phyloP scores from a whole-genome alignment of 805 yeast genomes.

The Teunomyces lycoperdinae region DNA sequence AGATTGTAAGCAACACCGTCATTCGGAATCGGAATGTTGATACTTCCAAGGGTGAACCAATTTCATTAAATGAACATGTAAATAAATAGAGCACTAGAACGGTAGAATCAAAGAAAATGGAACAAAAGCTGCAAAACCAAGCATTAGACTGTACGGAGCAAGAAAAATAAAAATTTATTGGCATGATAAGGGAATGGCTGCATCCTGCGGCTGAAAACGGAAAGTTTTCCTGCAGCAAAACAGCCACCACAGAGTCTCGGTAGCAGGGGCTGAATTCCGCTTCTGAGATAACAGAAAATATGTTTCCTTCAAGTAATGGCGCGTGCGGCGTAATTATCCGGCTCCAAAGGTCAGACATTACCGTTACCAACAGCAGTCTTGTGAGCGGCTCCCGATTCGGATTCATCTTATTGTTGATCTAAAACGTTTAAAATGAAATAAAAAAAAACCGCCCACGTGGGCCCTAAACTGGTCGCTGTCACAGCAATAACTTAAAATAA shows the following conservation, averaged over 20 bases:
- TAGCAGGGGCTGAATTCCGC: no score
- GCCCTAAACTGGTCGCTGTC: not conserved
- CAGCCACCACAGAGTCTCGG: no score
- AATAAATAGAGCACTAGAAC: not conserved
- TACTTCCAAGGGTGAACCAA: not conserved
- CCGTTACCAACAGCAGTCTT: not conserved
- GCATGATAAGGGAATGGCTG: not conserved
- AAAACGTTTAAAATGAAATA: not conserved
- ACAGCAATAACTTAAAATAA: no score
- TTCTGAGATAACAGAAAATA: no score
- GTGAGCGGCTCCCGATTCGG: not conserved
- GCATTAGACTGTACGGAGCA: no score
- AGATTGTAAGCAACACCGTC: conserved; percentile 72
- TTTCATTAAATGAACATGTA: not conserved
- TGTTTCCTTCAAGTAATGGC: no score
- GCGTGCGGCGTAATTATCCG: no score
- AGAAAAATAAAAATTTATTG: no score
- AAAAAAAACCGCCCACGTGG: not conserved
- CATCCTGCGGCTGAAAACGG: not conserved
- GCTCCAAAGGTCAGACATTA: no score
- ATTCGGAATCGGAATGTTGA: conserved; percentile 13
- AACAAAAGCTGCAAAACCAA: no score
- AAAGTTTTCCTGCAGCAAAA: no score
- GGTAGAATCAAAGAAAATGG: not conserved
- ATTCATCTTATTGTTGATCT: not conserved